Base-by-base conservation (phyloP, 371 early-diverging fungal species). In the Syncephalastrum racemosum region DNA sequence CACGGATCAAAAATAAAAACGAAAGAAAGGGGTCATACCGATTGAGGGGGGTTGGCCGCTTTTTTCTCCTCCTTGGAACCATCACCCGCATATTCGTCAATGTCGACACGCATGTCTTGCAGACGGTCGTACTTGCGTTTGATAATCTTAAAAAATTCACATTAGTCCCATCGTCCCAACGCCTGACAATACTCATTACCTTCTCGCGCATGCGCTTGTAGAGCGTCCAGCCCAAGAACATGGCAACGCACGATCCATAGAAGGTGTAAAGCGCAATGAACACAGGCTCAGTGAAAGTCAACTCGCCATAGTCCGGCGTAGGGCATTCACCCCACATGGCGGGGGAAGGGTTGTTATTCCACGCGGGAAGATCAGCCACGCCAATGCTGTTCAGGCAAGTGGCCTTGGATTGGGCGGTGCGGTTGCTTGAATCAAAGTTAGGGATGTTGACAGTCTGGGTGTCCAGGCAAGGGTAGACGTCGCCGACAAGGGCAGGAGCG, bases 271-370 rank as follows among this genome's bases (percentile, higher is more conserved):
- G 53, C 4, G 84, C 76, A 52, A 83, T 73, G 47, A 73, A 75
- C n/a, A 70, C 64, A 53, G 64, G 68, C 31, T 74, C 80, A 47
- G 63, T 54, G 53, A 62, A 74, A 1, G 46, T 75, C 31, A 84
- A 65, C 60, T 62, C 55, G 22, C 77, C 80, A 54, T 66, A 68
- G 40, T 73, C 74, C 7, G 80, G 66, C 14, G 64, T 61, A 20
- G 85, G 85, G 57, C 86, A 87, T 31, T 64, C 60, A 27, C 64
- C 68, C 83, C 84, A 87, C 69, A 83, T 71, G 12, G 64, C 57
- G 1, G 61, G 25, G 24, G 48, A 25, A 46, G 67, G 50, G 36
- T 71, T 62, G 6, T 66, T 13, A 12, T 53, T 58, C 84, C 84
- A 83, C 14, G 48, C 52, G 3, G 78, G 69, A 24, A 77, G 56